Percentiles rank a stretch among this genome's conserved stretches.
phyloP scores from a whole-genome alignment of 129 eudicot species.

The Rutidosis leptorrhynchoides region DNA sequence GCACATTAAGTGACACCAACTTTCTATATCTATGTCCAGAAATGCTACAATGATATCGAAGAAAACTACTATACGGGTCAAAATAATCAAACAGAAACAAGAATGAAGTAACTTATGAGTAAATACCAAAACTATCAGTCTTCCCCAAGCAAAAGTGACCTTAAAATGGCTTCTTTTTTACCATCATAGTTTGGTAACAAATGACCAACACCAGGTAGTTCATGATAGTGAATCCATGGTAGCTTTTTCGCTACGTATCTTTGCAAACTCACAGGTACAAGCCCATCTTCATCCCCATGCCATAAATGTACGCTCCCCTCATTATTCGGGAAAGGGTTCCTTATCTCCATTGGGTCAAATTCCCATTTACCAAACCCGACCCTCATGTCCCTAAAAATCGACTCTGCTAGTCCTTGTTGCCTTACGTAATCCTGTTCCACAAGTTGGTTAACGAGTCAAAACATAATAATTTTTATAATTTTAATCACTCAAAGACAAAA shows the following conservation, averaged over 20 bases:
- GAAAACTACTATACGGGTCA: not conserved
- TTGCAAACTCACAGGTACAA: slow-evolving; percentile 54
- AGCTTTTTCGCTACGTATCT: slow-evolving; percentile 53
- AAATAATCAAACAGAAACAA: too few species aligned
- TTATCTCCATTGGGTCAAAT: slow-evolving; percentile 62
- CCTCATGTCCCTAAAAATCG: slow-evolving; percentile 59
- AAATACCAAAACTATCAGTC: not conserved
- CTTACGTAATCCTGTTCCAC: slow-evolving; percentile 45
- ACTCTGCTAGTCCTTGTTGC: slow-evolving; percentile 70
- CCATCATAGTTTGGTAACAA: slow-evolving; percentile 34
- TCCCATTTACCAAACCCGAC: slow-evolving; percentile 82
- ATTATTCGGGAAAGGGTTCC: slow-evolving; percentile 42
- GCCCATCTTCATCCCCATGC: slow-evolving; percentile 66
- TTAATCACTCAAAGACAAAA: not conserved
- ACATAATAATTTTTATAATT: too few species aligned
- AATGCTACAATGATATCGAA: not conserved
- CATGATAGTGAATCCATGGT: slow-evolving; percentile 68
- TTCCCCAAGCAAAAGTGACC: slow-evolving; percentile 42
- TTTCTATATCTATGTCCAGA: not conserved
- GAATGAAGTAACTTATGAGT: too few species aligned
- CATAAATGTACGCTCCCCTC: slow-evolving; percentile 66
- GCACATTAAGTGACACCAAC: not conserved
- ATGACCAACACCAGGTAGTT: slow-evolving; percentile 51
- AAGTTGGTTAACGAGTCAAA: not conserved
- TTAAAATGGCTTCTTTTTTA: slow-evolving; percentile 44